Evolutionary conservation across 352 stramenopile genomes (phyloP).

Genomic region (Vaucheria bursata): DNA sequence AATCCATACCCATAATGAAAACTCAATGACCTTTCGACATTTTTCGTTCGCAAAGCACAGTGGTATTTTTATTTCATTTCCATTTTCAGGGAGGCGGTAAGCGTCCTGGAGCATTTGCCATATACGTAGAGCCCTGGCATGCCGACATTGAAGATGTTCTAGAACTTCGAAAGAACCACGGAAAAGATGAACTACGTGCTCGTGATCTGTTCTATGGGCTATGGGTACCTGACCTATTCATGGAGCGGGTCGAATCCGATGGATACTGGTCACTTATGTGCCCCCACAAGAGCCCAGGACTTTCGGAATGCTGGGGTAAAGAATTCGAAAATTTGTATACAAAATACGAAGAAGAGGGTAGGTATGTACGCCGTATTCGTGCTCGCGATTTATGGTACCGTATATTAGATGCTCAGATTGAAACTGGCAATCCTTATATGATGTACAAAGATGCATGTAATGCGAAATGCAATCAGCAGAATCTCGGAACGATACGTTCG

Average conservation of each 20-base stretch:
- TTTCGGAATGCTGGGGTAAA: slow-evolving; percentile 79
- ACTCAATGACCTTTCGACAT: too few species aligned
- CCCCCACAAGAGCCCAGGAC: slow-evolving; percentile 79
- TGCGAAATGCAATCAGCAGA: slow-evolving; percentile 90
- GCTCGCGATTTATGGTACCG: slow-evolving; percentile 91
- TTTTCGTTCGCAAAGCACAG: too few species aligned
- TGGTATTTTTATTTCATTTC: neutral
- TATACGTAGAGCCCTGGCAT: slow-evolving; percentile 98
- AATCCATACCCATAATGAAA: too few species aligned
- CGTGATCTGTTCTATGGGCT: slow-evolving; percentile 93
- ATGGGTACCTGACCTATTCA: slow-evolving; percentile 98
- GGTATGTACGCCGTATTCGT: slow-evolving; percentile 76
- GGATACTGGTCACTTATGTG: slow-evolving; percentile 94
- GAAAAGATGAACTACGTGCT: slow-evolving; percentile 90
- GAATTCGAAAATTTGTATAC: slow-evolving; percentile 88
- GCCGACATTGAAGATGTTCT: slow-evolving; percentile 94
- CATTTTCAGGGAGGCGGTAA: slow-evolving; percentile 64
- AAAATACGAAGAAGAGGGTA: slow-evolving; percentile 83
- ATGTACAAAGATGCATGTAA: slow-evolving; percentile 93
- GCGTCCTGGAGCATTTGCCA: slow-evolving; percentile 89
- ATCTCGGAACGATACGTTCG: slow-evolving; percentile 89
- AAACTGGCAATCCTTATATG: slow-evolving; percentile 93
- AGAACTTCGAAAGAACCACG: slow-evolving; percentile 96
- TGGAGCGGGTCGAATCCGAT: slow-evolving; percentile 90
- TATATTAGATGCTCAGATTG: slow-evolving; percentile 92